Evolutionary conservation across 495 filamentous ascomycete species (phyloP).

Genomic region (Neurospora sublineolata): DNA sequence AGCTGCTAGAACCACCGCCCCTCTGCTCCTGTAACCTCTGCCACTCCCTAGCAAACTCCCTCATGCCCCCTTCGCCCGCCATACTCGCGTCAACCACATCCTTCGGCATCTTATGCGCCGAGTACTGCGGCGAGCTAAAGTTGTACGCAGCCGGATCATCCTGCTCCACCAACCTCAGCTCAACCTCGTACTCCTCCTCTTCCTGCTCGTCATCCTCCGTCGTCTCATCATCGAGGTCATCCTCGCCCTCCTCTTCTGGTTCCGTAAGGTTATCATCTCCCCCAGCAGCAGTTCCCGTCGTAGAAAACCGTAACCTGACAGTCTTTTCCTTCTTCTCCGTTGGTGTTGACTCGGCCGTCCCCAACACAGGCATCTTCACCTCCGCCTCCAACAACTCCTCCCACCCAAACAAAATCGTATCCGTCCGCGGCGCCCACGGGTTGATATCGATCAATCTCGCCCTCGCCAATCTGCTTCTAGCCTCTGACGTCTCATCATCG

Average conservation of each 20-base stretch:
- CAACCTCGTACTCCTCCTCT: constrained; percentile 53
- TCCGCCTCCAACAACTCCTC: constrained; percentile 65
- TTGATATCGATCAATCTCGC: constrained; percentile 92
- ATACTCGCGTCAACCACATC: constrained; percentile 88
- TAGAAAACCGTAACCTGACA: neutral
- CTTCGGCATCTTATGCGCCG: constrained; percentile 86
- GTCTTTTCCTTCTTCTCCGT: constrained; percentile 17
- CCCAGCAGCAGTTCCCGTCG: neutral
- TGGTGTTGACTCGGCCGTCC: constrained; percentile 17
- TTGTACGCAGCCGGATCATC: constrained; percentile 80
- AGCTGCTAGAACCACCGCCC: neutral
- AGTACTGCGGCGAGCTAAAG: constrained; percentile 78
- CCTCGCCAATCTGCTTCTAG: constrained; percentile 25
- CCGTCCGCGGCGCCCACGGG: constrained; percentile 84
- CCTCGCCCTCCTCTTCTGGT: constrained; percentile 2
- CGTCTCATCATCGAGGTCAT: constrained; percentile 22
- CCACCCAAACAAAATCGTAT: constrained; percentile 85
- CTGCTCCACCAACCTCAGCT: constrained; percentile 68
- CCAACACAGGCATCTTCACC: constrained; percentile 40
- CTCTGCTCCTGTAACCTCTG: constrained; percentile 46
- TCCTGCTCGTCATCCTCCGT: constrained; percentile 40
- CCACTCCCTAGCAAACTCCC: constrained; percentile 83
- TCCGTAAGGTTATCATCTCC: constrained; percentile 1
- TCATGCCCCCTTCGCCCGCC: constrained; percentile 60
- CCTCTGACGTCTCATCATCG: constrained; percentile 2